A percentile compares a stretch with the other conserved stretches of the same genome.
Conservation (phyloP, 768 basidiomycete genomes). For the Auricularia cornea region DNA sequence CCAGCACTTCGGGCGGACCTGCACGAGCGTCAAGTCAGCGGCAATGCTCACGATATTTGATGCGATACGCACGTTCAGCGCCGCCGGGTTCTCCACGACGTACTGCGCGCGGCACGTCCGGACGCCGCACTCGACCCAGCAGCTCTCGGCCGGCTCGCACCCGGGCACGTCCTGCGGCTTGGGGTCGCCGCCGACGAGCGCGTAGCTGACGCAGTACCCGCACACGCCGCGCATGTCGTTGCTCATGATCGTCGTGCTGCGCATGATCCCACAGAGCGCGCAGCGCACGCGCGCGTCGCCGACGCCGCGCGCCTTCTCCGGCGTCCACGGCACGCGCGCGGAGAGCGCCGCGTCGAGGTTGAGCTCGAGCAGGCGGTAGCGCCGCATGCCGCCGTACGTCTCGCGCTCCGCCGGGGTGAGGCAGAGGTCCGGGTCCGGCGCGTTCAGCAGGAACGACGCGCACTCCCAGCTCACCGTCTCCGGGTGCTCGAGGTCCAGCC, state of each 20-base stretch:
- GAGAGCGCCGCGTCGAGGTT: slow-evolving; percentile 18
- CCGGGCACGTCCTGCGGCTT: background rate
- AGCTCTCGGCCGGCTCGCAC: slow-evolving; percentile 12
- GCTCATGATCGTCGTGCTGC: slow-evolving; percentile 21
- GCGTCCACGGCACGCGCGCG: slow-evolving; percentile 17
- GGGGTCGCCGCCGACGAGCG: slow-evolving; percentile 5
- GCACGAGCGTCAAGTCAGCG: background rate
- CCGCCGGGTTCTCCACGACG: slow-evolving; percentile 13
- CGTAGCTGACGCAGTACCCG: slow-evolving; percentile 12
- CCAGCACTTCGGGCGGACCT: slow-evolving; percentile 20
- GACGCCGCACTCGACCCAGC: slow-evolving; percentile 21
- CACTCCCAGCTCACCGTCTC: slow-evolving; percentile 23
- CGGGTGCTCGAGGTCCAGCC: slow-evolving; percentile 19
- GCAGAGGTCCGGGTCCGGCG: slow-evolving; percentile 14
- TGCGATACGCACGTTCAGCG: slow-evolving; percentile 7
- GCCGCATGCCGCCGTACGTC: slow-evolving; percentile 18
- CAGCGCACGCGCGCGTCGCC: slow-evolving; percentile 19
- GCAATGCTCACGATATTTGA: no score
- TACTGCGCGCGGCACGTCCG: slow-evolving; percentile 19
- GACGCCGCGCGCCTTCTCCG: slow-evolving; percentile 18
- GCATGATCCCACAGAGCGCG: slow-evolving; percentile 14
- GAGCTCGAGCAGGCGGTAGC: slow-evolving; percentile 21
- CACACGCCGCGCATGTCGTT: slow-evolving; percentile 10
- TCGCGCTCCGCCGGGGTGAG: slow-evolving; percentile 9
- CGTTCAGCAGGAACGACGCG: slow-evolving; percentile 17